These are phyloP conservation scores for Ophiocordyceps unilateralis DNA, from an alignment of 2,329 filamentous ascomycete species.

Conservation along the genomic window DNA sequence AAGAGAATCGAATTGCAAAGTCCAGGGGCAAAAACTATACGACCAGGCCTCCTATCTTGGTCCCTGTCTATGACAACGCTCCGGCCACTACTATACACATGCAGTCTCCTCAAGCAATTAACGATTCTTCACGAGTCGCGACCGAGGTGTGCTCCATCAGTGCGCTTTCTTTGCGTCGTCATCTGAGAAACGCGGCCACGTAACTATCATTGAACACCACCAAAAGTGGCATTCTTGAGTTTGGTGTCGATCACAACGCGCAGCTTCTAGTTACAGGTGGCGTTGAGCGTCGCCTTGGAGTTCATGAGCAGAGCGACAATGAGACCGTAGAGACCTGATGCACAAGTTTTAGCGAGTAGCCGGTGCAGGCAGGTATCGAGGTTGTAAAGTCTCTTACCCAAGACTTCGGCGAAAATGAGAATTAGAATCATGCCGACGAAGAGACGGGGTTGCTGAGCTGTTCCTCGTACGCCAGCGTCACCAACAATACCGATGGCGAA, in stretches of 20 bases:
- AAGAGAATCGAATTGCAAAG: neutral
- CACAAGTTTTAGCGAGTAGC: constrained; percentile 9
- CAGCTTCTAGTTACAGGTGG: constrained; percentile 31
- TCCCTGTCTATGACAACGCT: constrained; percentile 29
- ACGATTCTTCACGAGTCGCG: neutral
- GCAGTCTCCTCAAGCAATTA: constrained; percentile 9
- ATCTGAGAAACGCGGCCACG: constrained; percentile 7
- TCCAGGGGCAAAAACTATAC: constrained; percentile 9
- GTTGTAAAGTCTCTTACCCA: constrained; percentile 45
- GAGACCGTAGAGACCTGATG: constrained; percentile 84
- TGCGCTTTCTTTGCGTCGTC: neutral
- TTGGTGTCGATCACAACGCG: neutral
- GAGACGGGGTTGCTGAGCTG: constrained; percentile 66
- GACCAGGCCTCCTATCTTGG: constrained; percentile 23
- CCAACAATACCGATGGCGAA: constrained; percentile 80
- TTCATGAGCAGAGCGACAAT: constrained; percentile 99
- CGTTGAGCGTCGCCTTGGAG: constrained; percentile 62
- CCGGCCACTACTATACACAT: constrained; percentile 33
- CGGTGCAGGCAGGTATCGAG: neutral
- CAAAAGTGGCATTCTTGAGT: neutral
- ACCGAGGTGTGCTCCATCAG: neutral
- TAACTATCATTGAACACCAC: constrained; percentile 6
- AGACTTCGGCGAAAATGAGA: constrained; percentile 98
- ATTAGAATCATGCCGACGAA: constrained; percentile 98
- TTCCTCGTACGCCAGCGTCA: constrained; percentile 77